Evolutionary conservation across 2,329 filamentous ascomycete genomes (phyloP).

Genomic region (Calonectria pauciramosa): DNA sequence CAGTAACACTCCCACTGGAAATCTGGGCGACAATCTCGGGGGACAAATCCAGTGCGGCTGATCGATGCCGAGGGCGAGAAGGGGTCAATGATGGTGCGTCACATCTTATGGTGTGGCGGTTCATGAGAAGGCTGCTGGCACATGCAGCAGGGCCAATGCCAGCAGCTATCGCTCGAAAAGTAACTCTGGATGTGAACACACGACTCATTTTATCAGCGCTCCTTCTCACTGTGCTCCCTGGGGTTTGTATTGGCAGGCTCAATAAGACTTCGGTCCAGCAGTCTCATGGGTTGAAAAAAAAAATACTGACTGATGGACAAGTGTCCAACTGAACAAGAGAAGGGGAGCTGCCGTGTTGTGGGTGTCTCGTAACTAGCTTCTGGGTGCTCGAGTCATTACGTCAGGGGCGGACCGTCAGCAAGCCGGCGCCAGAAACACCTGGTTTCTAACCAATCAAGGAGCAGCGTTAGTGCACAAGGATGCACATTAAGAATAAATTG

Average conservation of each 20-base stretch:
- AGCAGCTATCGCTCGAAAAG: constrained; percentile 43
- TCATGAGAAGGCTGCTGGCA: constrained; percentile 43
- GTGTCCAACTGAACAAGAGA: neutral
- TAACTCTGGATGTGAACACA: constrained; percentile 36
- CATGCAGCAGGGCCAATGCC: constrained; percentile 47
- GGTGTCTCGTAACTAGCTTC: neutral
- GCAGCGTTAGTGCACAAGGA: constrained; percentile 23
- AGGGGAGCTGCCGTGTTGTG: constrained; percentile 13
- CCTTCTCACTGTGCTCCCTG: neutral
- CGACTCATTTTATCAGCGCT: constrained; percentile 38
- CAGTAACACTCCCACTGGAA: constrained; percentile 67
- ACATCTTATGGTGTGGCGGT: constrained; percentile 44
- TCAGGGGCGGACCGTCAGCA: constrained; percentile 38
- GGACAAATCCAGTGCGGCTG: constrained; percentile 38
- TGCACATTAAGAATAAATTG: neutral
- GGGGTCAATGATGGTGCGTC: constrained; percentile 44
- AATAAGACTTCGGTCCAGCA: neutral
- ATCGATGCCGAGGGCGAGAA: constrained; percentile 30
- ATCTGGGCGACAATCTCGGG: constrained; percentile 60
- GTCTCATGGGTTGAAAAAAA: neutral
- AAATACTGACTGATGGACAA: neutral
- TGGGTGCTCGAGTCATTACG: constrained; percentile 7
- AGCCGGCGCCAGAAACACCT: constrained; percentile 27
- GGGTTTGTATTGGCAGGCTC: neutral
- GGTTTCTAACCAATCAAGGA: constrained; percentile 37